A percentile compares a stretch with the other conserved stretches of the same genome.
Evolutionary conservation across 2,329 filamentous ascomycete species (phyloP).

Genomic region (Calonectria fujianensis): DNA sequence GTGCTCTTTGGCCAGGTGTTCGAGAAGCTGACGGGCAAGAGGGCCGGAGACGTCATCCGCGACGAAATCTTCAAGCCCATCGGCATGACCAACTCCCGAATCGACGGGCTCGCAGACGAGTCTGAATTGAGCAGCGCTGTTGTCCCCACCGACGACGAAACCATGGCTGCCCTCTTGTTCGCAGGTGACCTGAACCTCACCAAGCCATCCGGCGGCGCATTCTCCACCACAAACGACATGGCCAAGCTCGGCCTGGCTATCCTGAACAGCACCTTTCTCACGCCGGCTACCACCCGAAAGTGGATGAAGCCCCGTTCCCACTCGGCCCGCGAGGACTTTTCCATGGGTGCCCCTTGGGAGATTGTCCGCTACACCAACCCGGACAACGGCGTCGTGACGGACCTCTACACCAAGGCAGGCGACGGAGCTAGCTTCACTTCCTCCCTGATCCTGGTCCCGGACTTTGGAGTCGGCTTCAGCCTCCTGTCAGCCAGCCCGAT

Average conservation of each 20-base stretch:
- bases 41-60: conserved; percentile 22
- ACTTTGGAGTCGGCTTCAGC: conserved; percentile 45
- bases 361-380: conserved; percentile 59
- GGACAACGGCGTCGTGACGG: conserved; percentile 64
- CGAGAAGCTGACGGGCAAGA: conserved; percentile 35
- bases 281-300: conserved; percentile 57
- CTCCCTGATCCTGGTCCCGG: conserved; percentile 39
- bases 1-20: conserved; percentile 38
- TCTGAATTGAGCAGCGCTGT: conserved; percentile 16
- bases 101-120: not conserved
- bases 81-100: conserved; percentile 33
- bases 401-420: conserved; percentile 45
- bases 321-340: conserved; percentile 62
- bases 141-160: conserved; percentile 14
- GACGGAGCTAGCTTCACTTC: conserved; percentile 42
- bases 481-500: not conserved
- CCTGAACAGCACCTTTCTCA: conserved; percentile 56
- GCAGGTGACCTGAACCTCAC: conserved; percentile 15
- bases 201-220: conserved; percentile 38
- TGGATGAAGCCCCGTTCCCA: conserved; percentile 65
- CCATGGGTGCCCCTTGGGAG: conserved; percentile 64
- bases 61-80: conserved; percentile 40
- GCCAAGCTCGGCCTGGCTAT: conserved; percentile 45
- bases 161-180: not conserved
- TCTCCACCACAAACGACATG: conserved; percentile 44